Evolutionary conservation across 2,329 filamentous ascomycete species (phyloP).

Genomic region (Xylariaceae sp.): DNA sequence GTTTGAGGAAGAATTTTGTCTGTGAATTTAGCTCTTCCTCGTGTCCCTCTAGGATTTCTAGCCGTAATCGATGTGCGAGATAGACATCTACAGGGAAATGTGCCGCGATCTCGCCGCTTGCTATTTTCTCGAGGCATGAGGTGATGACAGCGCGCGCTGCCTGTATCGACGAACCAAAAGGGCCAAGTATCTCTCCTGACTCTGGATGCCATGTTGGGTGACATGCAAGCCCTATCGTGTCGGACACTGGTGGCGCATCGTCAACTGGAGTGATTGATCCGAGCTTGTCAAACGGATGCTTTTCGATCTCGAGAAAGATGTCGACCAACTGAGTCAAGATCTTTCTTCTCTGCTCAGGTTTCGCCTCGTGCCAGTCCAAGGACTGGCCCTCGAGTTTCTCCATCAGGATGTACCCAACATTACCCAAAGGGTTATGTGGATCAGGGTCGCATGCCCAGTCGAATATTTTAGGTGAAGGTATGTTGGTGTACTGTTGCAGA

Average conservation of each 20-base stretch:
- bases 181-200: constrained; percentile 16
- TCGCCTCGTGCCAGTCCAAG: constrained; percentile 34
- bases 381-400: constrained; percentile 38
- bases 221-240: constrained; percentile 21
- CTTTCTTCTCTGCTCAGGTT: constrained; percentile 27
- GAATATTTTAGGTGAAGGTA: constrained; percentile 36
- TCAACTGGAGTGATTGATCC: constrained; percentile 24
- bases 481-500: constrained; percentile 18
- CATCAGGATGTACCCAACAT: constrained; percentile 40
- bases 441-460: constrained; percentile 34
- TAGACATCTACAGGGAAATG: constrained; percentile 20
- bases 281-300: constrained; percentile 29
- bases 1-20: constrained; percentile 38
- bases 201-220: constrained; percentile 11
- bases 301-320: constrained; percentile 33
- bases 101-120: constrained; percentile 23
- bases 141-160: constrained; percentile 16
- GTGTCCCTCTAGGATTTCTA: constrained; percentile 22
- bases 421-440: constrained; percentile 31
- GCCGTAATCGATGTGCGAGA: constrained; percentile 22
- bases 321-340: constrained; percentile 32
- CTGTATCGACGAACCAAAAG: constrained; percentile 25
- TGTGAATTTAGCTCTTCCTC: constrained; percentile 14
- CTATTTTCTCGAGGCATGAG: constrained; percentile 25
- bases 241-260: constrained; percentile 1